Conservation (phyloP, 805 yeast species). For the Wickerhamomyces strasburgensis region DNA sequence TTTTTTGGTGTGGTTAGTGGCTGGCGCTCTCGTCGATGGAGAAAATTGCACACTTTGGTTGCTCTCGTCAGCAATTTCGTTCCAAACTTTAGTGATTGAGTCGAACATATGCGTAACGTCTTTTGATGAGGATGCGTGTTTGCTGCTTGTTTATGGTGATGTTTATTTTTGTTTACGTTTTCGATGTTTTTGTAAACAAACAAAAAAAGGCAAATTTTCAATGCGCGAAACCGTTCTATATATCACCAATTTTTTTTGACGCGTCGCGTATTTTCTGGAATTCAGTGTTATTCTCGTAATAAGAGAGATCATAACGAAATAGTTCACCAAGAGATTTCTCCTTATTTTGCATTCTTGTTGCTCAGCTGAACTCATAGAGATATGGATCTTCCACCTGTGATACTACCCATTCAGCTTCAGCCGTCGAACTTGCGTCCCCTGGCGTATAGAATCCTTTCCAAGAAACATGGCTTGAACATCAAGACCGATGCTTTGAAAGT, state of each 20-base stretch:
- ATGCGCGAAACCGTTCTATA: slow-evolving; percentile 4
- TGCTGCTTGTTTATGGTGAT: not conserved
- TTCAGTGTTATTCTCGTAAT: too few relatives aligned
- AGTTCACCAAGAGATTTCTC: too few relatives aligned
- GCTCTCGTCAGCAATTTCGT: slow-evolving; percentile 18
- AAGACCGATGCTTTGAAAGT: slow-evolving; percentile 77
- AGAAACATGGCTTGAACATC: slow-evolving; percentile 86
- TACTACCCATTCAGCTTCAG: slow-evolving; percentile 70
- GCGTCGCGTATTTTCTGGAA: too few relatives aligned
- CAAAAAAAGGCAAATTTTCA: slow-evolving; percentile 1
- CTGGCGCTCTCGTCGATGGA: slow-evolving; percentile 9
- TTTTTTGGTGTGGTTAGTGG: not conserved
- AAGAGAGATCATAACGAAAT: too few relatives aligned
- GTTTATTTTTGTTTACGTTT: slow-evolving; percentile 6
- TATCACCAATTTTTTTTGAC: not conserved
- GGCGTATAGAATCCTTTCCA: slow-evolving; percentile 85
- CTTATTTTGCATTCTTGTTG: too few relatives aligned
- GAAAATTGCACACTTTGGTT: slow-evolving; percentile 12
- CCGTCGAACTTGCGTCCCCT: slow-evolving; percentile 85
- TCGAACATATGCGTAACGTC: slow-evolving; percentile 14
- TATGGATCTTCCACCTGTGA: too few relatives aligned
- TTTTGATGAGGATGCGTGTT: not conserved
- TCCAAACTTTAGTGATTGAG: slow-evolving; percentile 21
- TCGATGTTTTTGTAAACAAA: not conserved
- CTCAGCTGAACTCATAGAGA: too few relatives aligned